phyloP scores from a whole-genome alignment of 2,329 filamentous ascomycete species.

The Venturia asperata region DNA sequence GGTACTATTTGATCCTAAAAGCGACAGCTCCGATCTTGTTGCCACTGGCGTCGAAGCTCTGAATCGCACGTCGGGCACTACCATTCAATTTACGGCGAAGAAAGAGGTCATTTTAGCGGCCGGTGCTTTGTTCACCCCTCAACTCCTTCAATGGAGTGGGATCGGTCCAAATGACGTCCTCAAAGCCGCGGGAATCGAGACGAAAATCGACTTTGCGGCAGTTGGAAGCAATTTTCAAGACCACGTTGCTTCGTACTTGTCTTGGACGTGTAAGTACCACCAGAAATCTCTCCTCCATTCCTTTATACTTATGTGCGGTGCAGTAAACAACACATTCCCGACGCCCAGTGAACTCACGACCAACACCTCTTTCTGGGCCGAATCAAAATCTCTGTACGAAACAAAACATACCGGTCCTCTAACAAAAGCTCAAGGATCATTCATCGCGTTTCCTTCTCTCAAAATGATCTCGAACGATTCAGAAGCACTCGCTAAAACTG shows the following conservation, averaged over 20 bases:
- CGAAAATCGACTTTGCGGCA: conserved; percentile 2
- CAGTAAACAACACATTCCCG: background rate
- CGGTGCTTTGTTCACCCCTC: conserved; percentile 13
- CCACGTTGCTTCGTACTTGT: background rate
- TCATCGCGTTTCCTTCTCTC: background rate
- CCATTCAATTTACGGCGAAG: conserved; percentile 4
- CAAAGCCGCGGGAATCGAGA: conserved; percentile 9
- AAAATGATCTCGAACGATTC: background rate
- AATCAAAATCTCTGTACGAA: background rate
- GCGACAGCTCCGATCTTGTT: background rate
- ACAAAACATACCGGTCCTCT: background rate
- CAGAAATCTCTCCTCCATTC: background rate
- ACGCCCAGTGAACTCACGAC: background rate
- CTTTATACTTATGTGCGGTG: background rate
- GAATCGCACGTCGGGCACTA: background rate
- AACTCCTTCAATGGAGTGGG: conserved; percentile 19
- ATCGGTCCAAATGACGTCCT: conserved; percentile 12
- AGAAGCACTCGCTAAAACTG: background rate
- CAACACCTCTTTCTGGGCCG: background rate
- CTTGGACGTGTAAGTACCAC: background rate
- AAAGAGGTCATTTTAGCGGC: conserved; percentile 20
- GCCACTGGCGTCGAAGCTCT: background rate
- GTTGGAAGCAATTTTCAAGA: conserved; percentile 20
- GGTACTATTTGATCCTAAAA: background rate
- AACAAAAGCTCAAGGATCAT: background rate